phyloP scores from a whole-genome alignment of 495 filamentous ascomycete genomes.

The Aspergillus saccharolyticus region DNA sequence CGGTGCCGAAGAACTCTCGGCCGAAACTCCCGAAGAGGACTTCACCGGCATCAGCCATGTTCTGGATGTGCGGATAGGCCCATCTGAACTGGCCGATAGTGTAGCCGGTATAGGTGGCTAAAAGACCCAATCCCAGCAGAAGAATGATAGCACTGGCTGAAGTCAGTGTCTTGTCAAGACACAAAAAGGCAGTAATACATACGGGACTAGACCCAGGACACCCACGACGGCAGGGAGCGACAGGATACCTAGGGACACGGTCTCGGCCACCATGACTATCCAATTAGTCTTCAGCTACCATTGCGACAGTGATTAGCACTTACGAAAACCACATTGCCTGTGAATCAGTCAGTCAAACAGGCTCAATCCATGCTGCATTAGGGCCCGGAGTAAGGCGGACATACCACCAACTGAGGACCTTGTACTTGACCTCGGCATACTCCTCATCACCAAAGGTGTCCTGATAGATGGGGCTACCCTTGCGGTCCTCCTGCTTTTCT shows the following conservation, averaged over 20 bases:
- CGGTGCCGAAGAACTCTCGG: conserved; percentile 55
- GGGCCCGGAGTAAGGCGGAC: conserved; percentile 41
- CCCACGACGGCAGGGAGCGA: conserved; percentile 59
- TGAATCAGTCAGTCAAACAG: background rate
- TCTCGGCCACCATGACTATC: conserved; percentile 61
- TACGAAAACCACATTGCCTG: conserved; percentile 8
- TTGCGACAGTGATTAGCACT: background rate
- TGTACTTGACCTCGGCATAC: conserved; percentile 38
- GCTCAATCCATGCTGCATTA: background rate
- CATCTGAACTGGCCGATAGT: conserved; percentile 59
- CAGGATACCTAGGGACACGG: conserved; percentile 64
- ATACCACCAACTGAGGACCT: conserved; percentile 42
- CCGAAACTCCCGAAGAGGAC: conserved; percentile 60
- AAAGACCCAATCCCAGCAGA: conserved; percentile 58
- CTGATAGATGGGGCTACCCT: background rate
- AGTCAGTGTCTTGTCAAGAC: background rate
- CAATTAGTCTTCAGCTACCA: background rate
- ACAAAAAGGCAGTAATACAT: conserved; percentile 1
- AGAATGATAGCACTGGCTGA: conserved; percentile 46
- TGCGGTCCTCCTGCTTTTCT: conserved; percentile 5
- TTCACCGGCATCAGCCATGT: conserved; percentile 66
- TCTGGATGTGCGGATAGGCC: conserved; percentile 58
- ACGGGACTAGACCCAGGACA: conserved; percentile 56
- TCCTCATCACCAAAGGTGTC: conserved; percentile 39
- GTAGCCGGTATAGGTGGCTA: conserved; percentile 73